These are phyloP conservation scores for Pyrenophora seminiperda DNA, from an alignment of 2,329 filamentous ascomycete genomes.

Conservation along the genomic window DNA sequence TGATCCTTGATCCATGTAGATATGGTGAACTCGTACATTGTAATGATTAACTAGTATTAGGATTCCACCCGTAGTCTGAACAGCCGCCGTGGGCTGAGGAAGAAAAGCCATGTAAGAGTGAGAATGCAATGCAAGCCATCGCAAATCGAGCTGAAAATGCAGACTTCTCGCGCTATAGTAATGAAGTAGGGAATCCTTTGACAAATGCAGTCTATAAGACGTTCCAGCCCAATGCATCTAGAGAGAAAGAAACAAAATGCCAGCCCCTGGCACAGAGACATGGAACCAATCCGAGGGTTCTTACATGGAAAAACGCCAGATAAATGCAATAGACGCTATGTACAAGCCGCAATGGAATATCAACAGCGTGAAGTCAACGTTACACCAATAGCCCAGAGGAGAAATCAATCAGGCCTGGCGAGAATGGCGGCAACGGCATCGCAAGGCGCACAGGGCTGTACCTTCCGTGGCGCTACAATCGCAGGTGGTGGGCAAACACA, in stretches of 20 bases:
- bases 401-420: conserved; percentile 25
- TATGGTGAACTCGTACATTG: no score
- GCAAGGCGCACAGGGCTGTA: conserved; percentile 28
- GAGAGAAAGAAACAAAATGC: conserved; percentile 2
- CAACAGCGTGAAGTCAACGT: conserved; percentile 26
- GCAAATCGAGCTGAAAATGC: no score
- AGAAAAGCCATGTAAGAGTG: no score
- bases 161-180: not conserved
- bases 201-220: conserved; percentile 8
- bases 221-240: conserved; percentile 7
- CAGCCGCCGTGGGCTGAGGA: no score
- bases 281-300: conserved; percentile 31
- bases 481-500: conserved; percentile 21
- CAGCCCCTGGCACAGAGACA: conserved; percentile 11
- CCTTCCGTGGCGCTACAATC: conserved; percentile 22
- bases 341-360: conserved; percentile 28
- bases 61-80: no score
- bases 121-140: no score
- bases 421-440: conserved; percentile 35
- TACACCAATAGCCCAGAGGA: not conserved
- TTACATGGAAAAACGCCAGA: conserved; percentile 31
- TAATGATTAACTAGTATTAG: no score
- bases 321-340: conserved; percentile 22
- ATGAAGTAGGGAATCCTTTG: conserved; percentile 3
- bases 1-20: no score